A percentile compares a stretch with the other conserved stretches of the same genome.
These are phyloP conservation scores for Podaxis sp. DNA, from an alignment of 768 basidiomycete species.

Conservation along the genomic window DNA sequence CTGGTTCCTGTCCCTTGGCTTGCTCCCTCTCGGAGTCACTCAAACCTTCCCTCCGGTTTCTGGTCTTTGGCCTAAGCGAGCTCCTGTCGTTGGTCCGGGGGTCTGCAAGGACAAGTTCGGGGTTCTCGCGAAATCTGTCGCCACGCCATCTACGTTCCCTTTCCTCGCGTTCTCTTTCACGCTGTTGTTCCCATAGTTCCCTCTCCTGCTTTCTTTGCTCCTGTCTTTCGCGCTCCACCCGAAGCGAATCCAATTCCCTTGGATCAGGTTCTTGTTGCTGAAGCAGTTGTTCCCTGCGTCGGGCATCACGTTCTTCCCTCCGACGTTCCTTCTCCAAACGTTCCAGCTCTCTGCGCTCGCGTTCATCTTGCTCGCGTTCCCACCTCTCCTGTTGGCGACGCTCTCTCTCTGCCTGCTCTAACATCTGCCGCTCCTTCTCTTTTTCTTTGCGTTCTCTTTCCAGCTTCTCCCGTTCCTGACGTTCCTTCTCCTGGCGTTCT, in stretches of 20 bases:
- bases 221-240: conserved; percentile 15
- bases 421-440: conserved; percentile 20
- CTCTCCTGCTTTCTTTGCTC: conserved; percentile 16
- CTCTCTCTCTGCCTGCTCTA: conserved; percentile 19
- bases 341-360: conserved; percentile 17
- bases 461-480: conserved; percentile 20
- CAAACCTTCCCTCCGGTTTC: conserved; percentile 2
- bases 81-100: background rate
- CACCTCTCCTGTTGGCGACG: conserved; percentile 13
- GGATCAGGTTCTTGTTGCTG: conserved; percentile 10
- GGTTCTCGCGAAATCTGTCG: background rate
- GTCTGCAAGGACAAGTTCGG: background rate
- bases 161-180: conserved; percentile 16
- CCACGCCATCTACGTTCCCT: conserved; percentile 13
- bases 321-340: conserved; percentile 17
- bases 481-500: conserved; percentile 19
- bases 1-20: background rate
- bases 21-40: conserved; percentile 14
- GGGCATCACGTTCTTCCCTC: conserved; percentile 16
- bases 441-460: conserved; percentile 16
- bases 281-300: conserved; percentile 16
- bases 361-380: conserved; percentile 17
- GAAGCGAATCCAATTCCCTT: conserved; percentile 10
- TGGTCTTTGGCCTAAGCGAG: background rate
- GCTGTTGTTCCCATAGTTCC: conserved; percentile 8